Evolutionary conservation across 2,329 filamentous ascomycete genomes (phyloP), one percentile per base, ranked within the genome.

Genomic region (Dactylonectria estremocensis): DNA sequence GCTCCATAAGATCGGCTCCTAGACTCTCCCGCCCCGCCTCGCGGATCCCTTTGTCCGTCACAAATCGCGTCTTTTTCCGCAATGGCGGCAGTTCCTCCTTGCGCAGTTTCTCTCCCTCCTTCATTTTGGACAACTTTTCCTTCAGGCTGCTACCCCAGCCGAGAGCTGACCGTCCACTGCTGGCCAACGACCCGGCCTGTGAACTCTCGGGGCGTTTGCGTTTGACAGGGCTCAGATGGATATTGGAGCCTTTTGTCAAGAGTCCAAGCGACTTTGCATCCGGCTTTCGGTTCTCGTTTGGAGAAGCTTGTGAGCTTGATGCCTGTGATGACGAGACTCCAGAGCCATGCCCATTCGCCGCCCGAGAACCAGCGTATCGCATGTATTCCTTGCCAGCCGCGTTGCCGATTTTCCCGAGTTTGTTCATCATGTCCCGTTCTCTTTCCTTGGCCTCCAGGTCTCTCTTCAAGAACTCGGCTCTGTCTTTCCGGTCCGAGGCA

Each of bases 21-120:
- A 95, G 77, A 76, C 92, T 94, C 76, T 95, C 93, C 67, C 92
- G 85, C 1, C 93, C 93, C 4, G 93, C 92, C 80, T 94, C 92
- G 61, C 90, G 88, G 69, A 95, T 95, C 0, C 93, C 93, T 78
- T 91, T 93, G 48, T 90, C 90, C 28, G 93, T 94, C 46, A 95
- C 87, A 76, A 95, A 95, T n/a, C 92, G 86, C 58, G 92, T 95
- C 85, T 93, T 94, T 81, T 94, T 92, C 72, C 88, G 85, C 35
- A 89, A 86, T 0, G 88, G 89, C 76, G 77, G 76, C 35, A 76
- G 74, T 31, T 73, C 73, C 53, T 77, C 74, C 58, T 73, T 76
- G 67, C 77, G 77, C 22, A 89, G 74, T 70, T 83, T 86, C 77
- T 90, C 88, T 2, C 89, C 89, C 4, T 89, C 85, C 76, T 87